Percentiles rank a stretch among this genome's conserved stretches.
Conservation (phyloP, 2,329 filamentous ascomycete species). For the Monosporascus ibericus region DNA sequence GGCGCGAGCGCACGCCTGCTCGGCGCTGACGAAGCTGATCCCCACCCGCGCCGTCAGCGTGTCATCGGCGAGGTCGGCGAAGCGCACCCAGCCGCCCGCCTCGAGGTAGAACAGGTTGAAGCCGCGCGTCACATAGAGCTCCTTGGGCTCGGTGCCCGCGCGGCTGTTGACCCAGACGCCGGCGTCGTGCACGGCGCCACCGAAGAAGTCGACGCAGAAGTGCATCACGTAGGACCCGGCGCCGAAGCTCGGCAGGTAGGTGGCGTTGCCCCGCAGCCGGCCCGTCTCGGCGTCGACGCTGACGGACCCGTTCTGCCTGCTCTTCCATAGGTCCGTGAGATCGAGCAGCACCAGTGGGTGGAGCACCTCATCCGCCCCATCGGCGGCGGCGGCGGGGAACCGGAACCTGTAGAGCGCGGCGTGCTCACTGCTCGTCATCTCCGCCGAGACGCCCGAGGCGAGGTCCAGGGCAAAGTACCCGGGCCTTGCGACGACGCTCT, state of each 20-base stretch:
- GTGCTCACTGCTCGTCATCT: conserved; percentile 56
- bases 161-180: conserved; percentile 36
- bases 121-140: conserved; percentile 31
- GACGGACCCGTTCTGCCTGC: conserved; percentile 42
- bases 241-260: conserved; percentile 56
- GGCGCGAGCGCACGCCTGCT: conserved; percentile 57
- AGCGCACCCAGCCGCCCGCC: conserved; percentile 51
- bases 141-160: conserved; percentile 31
- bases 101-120: conserved; percentile 37
- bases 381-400: conserved; percentile 36
- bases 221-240: conserved; percentile 50
- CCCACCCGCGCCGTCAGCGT: conserved; percentile 55
- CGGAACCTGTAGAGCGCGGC: conserved; percentile 57
- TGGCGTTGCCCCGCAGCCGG: conserved; percentile 50
- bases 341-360: conserved; percentile 53
- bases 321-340: conserved; percentile 52
- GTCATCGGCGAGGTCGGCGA: conserved; percentile 36
- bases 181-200: conserved; percentile 30
- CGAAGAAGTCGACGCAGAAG: conserved; percentile 55
- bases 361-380: conserved; percentile 2
- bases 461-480: conserved; percentile 55
- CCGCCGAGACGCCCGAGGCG: conserved; percentile 44
- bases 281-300: conserved; percentile 43
- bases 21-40: conserved; percentile 55
- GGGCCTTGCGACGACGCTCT: conserved; percentile 40